Evolutionary conservation across 2,329 filamentous ascomycete species (phyloP).

Genomic region (Drechslerella dactyloides): DNA sequence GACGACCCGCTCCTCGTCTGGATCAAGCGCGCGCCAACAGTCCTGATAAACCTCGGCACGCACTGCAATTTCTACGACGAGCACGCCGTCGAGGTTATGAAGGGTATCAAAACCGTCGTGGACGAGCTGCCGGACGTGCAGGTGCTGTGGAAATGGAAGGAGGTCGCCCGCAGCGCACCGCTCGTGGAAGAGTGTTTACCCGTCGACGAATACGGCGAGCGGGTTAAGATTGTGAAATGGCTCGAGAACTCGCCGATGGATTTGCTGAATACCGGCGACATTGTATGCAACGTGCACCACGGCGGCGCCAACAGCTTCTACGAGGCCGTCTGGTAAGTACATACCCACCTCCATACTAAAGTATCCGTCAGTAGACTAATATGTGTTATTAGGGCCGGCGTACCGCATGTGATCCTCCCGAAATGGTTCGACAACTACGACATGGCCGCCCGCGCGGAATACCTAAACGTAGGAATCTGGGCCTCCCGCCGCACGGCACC

Average conservation of each 20-base stretch:
- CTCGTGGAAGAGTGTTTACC: constrained; percentile 22
- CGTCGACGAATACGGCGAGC: constrained; percentile 2
- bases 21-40: constrained; percentile 46
- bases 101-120: constrained; percentile 34
- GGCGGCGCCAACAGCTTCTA: constrained; percentile 62
- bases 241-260: constrained; percentile 46
- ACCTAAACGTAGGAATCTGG: constrained; percentile 52
- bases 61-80: constrained; percentile 46
- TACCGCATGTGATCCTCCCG: constrained; percentile 51
- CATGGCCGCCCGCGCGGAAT: constrained; percentile 51
- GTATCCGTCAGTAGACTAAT: neutral
- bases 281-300: constrained; percentile 61
- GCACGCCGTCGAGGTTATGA: constrained; percentile 33
- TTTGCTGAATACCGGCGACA: constrained; percentile 58
- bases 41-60: constrained; percentile 52
- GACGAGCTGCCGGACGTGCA: constrained; percentile 44
- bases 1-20: constrained; percentile 45
- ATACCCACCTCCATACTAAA: neutral
- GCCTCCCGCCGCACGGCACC: constrained; percentile 46
- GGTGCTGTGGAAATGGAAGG: constrained; percentile 51
- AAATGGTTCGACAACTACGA: constrained; percentile 54
- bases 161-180: constrained; percentile 5
- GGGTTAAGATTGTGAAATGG: constrained; percentile 49
- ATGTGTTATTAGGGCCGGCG: constrained; percentile 49
- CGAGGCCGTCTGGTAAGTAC: constrained; percentile 58